Conservation (phyloP, 768 basidiomycete genomes). For the Rhodotorula taiwanensis region DNA sequence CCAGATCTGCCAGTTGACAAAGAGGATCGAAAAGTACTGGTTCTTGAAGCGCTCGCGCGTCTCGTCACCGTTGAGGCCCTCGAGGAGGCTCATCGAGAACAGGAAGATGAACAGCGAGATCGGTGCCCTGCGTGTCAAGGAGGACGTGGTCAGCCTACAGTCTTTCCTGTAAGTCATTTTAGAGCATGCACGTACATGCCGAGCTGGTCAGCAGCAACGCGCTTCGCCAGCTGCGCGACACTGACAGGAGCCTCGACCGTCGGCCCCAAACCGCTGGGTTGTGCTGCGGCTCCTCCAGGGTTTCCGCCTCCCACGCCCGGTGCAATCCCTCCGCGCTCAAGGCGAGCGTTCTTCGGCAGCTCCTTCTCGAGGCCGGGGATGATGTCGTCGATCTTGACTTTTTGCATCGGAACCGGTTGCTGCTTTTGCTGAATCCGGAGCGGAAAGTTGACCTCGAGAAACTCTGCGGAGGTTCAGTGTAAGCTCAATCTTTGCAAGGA, state of each 20-base stretch:
- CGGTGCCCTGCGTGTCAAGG: constrained; percentile 19
- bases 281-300: not conserved
- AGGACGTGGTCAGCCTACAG: no score
- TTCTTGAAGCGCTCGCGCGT: constrained; percentile 19
- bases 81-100: constrained; percentile 32
- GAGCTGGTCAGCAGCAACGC: constrained; percentile 35
- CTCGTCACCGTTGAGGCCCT: constrained; percentile 28
- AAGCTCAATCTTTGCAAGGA: not conserved
- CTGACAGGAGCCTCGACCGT: not conserved
- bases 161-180: no score
- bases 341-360: constrained; percentile 13
- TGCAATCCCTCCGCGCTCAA: constrained; percentile 15
- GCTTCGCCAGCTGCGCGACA: constrained; percentile 22
- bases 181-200: constrained; percentile 13
- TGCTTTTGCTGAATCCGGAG: constrained; percentile 14
- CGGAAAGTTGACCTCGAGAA: constrained; percentile 38
- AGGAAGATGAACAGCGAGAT: constrained; percentile 36
- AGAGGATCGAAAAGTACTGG: constrained; percentile 28
- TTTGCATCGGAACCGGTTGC: constrained; percentile 9
- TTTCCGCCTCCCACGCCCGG: not conserved
- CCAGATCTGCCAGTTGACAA: constrained; percentile 38
- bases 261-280: not conserved
- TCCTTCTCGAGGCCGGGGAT: constrained; percentile 31
- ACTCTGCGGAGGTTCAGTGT: constrained; percentile 15
- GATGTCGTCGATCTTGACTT: constrained; percentile 27